phyloP scores from a whole-genome alignment of 2,329 filamentous ascomycete genomes.

The Verticillium albo-atrum region DNA sequence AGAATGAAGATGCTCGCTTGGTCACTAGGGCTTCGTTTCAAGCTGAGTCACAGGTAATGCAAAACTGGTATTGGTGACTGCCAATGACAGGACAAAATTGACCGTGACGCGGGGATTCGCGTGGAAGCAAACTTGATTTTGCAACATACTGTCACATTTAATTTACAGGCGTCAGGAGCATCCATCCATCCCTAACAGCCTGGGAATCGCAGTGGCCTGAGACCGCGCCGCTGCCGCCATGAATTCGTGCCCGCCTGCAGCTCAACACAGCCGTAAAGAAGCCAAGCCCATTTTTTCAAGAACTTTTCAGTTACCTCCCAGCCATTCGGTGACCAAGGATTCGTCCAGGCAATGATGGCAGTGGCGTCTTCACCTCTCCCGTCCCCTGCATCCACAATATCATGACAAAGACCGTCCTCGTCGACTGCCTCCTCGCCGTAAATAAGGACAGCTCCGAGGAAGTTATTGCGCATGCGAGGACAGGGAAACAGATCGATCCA shows the following conservation, averaged over 20 bases:
- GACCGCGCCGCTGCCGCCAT: constrained; percentile 19
- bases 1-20: too few species aligned
- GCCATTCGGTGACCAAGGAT: constrained; percentile 30
- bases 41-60: too few species aligned
- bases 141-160: too few species aligned
- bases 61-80: too few species aligned
- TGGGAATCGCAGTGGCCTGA: not conserved
- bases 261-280: constrained; percentile 31
- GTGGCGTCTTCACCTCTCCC: constrained; percentile 5
- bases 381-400: constrained; percentile 9
- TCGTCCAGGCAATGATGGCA: constrained; percentile 9
- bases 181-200: too few species aligned
- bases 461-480: constrained; percentile 21
- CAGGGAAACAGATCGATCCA: constrained; percentile 28
- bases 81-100: too few species aligned
- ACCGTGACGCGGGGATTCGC: too few species aligned
- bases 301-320: constrained; percentile 45
- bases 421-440: constrained; percentile 6
- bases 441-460: constrained; percentile 12
- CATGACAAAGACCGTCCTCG: constrained; percentile 10
- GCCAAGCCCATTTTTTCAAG: constrained; percentile 36
- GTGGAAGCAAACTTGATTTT: too few species aligned
- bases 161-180: too few species aligned
- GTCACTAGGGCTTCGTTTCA: too few species aligned
- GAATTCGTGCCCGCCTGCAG: constrained; percentile 29